These are phyloP conservation scores for Rosa chinensis DNA, from an alignment of 306 rosid genomes.

Conservation along the genomic window DNA sequence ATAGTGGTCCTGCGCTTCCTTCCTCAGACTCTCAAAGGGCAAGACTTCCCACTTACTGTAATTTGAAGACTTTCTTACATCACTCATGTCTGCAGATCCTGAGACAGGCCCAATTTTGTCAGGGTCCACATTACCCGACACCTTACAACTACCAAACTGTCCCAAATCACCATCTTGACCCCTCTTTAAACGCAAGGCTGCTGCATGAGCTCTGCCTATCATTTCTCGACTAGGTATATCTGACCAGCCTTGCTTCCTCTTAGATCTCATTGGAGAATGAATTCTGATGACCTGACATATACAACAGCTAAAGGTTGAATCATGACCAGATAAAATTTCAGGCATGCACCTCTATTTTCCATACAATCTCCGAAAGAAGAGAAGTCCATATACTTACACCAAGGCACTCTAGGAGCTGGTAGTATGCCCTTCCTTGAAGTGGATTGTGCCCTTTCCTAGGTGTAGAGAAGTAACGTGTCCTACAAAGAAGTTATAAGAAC, in stretches of 20 bases:
- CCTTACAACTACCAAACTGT: conserved; percentile 91
- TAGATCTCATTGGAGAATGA: conserved; percentile 96
- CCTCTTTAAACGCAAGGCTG: conserved; percentile 67
- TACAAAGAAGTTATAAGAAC: conserved; percentile 28
- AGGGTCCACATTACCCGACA: conserved; percentile 73
- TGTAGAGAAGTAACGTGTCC: conserved; percentile 93
- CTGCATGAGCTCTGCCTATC: conserved; percentile 79
- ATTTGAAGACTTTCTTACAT: conserved; percentile 65
- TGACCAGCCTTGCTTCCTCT: conserved; percentile 86
- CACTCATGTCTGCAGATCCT: conserved; percentile 87
- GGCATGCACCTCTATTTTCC: neutral
- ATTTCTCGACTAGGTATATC: conserved; percentile 74
- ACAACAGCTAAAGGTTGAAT: conserved; percentile 8
- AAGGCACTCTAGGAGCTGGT: conserved; percentile 96
- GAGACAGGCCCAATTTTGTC: conserved; percentile 70
- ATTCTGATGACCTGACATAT: conserved; percentile 80
- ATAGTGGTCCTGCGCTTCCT: conserved; percentile 71
- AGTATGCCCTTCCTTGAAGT: conserved; percentile 99
- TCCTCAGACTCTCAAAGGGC: conserved; percentile 75
- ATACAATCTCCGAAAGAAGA: neutral
- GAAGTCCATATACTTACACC: conserved; percentile 56
- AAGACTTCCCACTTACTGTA: conserved; percentile 87
- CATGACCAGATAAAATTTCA: neutral
- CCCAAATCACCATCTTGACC: conserved; percentile 56
- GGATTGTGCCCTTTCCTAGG: conserved; percentile 99